Percentiles rank a stretch among this genome's conserved stretches.
phyloP scores from a whole-genome alignment of 306 rosid genomes.

The Vachellia collinsii region DNA sequence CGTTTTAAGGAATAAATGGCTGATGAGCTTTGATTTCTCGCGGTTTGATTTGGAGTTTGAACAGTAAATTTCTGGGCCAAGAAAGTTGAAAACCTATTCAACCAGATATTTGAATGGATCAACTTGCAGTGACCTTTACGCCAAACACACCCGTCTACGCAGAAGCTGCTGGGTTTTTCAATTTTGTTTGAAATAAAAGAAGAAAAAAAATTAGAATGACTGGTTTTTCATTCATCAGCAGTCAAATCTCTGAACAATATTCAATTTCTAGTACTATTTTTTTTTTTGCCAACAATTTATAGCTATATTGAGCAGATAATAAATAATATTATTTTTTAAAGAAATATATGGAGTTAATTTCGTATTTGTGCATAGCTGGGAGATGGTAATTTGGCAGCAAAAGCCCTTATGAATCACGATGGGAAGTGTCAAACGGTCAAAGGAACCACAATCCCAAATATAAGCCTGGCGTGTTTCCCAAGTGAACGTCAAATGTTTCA shows the following conservation, averaged over 20 bases:
- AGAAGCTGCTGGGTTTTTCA: not conserved
- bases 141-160: constrained; percentile 2
- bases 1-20: not conserved
- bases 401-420: too few species aligned
- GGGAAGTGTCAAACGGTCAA: too few species aligned
- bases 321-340: too few species aligned
- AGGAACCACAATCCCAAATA: too few species aligned
- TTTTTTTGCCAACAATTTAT: too few species aligned
- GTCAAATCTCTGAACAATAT: not conserved
- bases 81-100: not conserved
- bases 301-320: too few species aligned
- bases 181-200: not conserved
- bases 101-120: not conserved
- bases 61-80: not conserved
- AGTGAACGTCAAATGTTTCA: too few species aligned
- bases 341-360: too few species aligned
- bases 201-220: not conserved
- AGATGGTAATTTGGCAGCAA: too few species aligned
- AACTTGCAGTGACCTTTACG: not conserved
- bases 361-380: too few species aligned
- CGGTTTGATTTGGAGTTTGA: constrained; percentile 5
- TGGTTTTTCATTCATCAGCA: not conserved
- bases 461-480: too few species aligned
- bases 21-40: not conserved
- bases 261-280: too few species aligned